Conservation (phyloP, 2,329 filamentous ascomycete genomes). For the Pseudogymnoascus sp. region DNA sequence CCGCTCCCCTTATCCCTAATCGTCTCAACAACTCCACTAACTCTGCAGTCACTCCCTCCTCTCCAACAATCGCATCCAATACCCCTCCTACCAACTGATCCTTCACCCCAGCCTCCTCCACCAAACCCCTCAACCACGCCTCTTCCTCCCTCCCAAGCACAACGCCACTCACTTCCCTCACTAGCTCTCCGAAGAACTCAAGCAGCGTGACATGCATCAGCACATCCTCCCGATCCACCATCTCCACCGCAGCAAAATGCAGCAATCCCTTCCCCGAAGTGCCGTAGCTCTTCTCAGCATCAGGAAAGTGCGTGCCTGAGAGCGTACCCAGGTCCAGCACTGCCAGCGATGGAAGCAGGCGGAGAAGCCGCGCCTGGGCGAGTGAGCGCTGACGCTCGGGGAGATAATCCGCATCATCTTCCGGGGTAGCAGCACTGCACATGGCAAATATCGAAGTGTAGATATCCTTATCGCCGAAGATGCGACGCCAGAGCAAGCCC, state of each 20-base stretch:
- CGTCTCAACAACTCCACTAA: neutral
- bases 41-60: neutral
- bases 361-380: conserved; percentile 27
- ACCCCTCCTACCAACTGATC: neutral
- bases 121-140: neutral
- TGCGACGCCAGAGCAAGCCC: conserved; percentile 44
- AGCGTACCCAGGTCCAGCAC: conserved; percentile 23
- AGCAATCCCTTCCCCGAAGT: conserved; percentile 21
- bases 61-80: conserved; percentile 5
- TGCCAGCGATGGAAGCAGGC: conserved; percentile 26
- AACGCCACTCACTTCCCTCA: neutral
- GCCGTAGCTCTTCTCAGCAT: conserved; percentile 21
- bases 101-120: neutral
- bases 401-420: conserved; percentile 18
- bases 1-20: neutral
- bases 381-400: conserved; percentile 28
- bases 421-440: conserved; percentile 23
- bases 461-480: conserved; percentile 39
- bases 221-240: conserved; percentile 28
- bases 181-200: conserved; percentile 27
- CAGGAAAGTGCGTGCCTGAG: conserved; percentile 23
- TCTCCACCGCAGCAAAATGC: conserved; percentile 26
- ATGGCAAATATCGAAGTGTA: conserved; percentile 40
- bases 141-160: neutral
- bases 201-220: conserved; percentile 29